These are phyloP conservation scores for Aspergillus baeticus DNA, from an alignment of 495 filamentous ascomycete genomes.

Conservation along the genomic window DNA sequence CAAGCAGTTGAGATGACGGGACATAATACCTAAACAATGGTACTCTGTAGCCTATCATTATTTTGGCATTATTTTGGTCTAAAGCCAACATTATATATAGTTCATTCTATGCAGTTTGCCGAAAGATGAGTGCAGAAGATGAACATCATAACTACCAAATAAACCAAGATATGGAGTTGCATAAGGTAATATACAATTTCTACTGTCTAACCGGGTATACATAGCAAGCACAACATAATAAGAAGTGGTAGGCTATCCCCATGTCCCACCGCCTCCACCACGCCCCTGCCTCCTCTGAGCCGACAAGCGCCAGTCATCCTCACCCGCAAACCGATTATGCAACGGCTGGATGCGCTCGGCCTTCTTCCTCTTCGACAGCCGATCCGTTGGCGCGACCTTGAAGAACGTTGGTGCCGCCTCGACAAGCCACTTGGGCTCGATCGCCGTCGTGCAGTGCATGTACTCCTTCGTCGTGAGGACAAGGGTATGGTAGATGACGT, in stretches of 20 bases:
- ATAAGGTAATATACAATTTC: background rate
- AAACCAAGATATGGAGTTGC: background rate
- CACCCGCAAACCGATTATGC: slow-evolving; percentile 86
- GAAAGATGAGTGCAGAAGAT: no score
- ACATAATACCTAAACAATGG: no score
- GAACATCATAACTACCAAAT: no score
- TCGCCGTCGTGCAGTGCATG: slow-evolving; percentile 88
- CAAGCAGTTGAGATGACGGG: no score
- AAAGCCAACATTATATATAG: no score
- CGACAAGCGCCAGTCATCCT: slow-evolving; percentile 91
- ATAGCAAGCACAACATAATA: slow-evolving; percentile 5
- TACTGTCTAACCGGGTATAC: slow-evolving; percentile 7
- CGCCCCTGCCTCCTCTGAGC: slow-evolving; percentile 86
- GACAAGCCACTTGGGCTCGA: slow-evolving; percentile 90
- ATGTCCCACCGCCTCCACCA: slow-evolving; percentile 90
- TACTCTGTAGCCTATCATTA: no score
- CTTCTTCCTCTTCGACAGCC: slow-evolving; percentile 86
- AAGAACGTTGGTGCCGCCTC: slow-evolving; percentile 97
- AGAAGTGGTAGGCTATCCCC: slow-evolving; percentile 61
- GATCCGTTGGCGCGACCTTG: slow-evolving; percentile 89
- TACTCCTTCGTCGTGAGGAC: slow-evolving; percentile 96
- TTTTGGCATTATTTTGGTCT: no score
- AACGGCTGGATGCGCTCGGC: slow-evolving; percentile 92
- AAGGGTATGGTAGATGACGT: slow-evolving; percentile 87
- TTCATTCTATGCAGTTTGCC: no score